Conservation (phyloP, 2,329 filamentous ascomycete species). For the Ceratocystis ficicola region DNA sequence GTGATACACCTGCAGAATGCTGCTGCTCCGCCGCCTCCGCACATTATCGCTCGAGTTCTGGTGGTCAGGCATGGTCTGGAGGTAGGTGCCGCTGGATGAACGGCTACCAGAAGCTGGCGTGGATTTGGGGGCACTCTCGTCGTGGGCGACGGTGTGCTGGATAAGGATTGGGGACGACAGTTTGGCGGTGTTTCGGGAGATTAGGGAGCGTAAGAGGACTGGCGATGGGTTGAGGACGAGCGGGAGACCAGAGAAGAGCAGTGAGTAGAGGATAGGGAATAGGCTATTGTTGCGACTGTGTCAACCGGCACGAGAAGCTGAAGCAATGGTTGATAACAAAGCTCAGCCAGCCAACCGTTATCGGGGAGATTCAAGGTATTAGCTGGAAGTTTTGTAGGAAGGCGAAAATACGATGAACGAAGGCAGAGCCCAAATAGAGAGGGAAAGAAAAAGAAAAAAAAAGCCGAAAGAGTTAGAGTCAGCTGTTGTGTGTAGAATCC, state of each 20-base stretch:
- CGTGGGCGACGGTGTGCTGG: slow-evolving; percentile 82
- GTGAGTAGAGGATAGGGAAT: not conserved
- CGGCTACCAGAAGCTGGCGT: slow-evolving; percentile 24
- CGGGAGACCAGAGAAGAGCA: not conserved
- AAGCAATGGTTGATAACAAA: too few species aligned
- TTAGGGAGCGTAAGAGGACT: not conserved
- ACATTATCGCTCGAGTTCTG: slow-evolving; percentile 43
- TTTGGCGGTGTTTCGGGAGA: slow-evolving; percentile 64
- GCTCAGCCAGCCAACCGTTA: too few species aligned
- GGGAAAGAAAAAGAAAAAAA: not conserved
- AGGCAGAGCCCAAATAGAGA: not conserved
- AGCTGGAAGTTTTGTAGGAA: not conserved
- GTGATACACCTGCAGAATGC: slow-evolving; percentile 82
- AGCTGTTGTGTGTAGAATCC: not conserved
- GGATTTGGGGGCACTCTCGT: slow-evolving; percentile 61
- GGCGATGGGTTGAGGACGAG: slow-evolving; percentile 1
- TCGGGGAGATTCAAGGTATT: not conserved
- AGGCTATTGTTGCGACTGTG: not conserved
- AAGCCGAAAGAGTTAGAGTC: not conserved
- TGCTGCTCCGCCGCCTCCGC: slow-evolving; percentile 88
- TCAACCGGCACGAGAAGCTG: not conserved
- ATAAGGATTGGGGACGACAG: slow-evolving; percentile 84
- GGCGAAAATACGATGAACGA: not conserved
- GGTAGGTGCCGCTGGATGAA: slow-evolving; percentile 37
- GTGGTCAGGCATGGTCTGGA: slow-evolving; percentile 47